phyloP scores from a whole-genome alignment of 441 rosid species.

The Gossypium aridum region DNA sequence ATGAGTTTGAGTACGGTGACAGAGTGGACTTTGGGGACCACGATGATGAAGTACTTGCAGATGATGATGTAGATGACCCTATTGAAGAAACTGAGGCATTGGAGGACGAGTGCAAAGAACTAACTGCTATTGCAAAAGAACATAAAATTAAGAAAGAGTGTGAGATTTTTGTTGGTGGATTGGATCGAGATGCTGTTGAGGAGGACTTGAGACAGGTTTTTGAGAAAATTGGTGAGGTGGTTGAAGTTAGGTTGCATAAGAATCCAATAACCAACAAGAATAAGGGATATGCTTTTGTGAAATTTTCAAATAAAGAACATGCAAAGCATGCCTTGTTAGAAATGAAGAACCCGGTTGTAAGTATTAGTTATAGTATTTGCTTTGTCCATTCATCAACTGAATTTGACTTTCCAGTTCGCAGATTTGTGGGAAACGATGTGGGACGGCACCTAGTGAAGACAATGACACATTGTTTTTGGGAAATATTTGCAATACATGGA shows the following conservation, averaged over 20 bases:
- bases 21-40: slow-evolving; percentile 51
- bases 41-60: slow-evolving; percentile 42
- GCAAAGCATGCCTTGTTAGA: slow-evolving; percentile 49
- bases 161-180: slow-evolving; percentile 64
- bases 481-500: slow-evolving; percentile 68
- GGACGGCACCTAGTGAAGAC: slow-evolving; percentile 65
- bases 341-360: slow-evolving; percentile 67
- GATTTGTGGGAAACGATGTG: slow-evolving; percentile 67
- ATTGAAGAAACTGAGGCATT: slow-evolving; percentile 35
- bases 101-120: slow-evolving; percentile 47
- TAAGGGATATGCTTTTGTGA: slow-evolving; percentile 62
- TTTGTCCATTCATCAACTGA: background rate
- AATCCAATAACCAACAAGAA: slow-evolving; percentile 38
- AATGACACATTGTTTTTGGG: slow-evolving; percentile 61
- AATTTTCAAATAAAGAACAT: slow-evolving; percentile 51
- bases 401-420: slow-evolving; percentile 17
- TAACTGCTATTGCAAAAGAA: slow-evolving; percentile 41
- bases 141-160: slow-evolving; percentile 51
- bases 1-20: slow-evolving; percentile 54
- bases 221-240: slow-evolving; percentile 51
- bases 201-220: slow-evolving; percentile 52
- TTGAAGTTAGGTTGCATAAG: slow-evolving; percentile 49
- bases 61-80: slow-evolving; percentile 50
- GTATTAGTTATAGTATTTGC: slow-evolving; percentile 12
- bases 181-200: slow-evolving; percentile 53